phyloP scores from a whole-genome alignment of 2,329 filamentous ascomycete species.

The Chaetomium sp. region DNA sequence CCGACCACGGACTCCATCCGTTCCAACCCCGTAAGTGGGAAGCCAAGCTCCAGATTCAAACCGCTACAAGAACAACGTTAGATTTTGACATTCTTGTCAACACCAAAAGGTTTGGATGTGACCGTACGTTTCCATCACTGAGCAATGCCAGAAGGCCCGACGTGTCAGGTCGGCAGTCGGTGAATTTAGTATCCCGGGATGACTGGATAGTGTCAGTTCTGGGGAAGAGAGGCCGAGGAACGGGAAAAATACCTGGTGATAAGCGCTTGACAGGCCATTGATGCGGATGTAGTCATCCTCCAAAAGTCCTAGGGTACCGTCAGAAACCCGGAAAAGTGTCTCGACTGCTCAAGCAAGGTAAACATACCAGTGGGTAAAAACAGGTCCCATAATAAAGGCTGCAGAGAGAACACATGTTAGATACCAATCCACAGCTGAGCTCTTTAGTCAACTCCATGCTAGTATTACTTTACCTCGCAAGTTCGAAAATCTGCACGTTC shows the following conservation, averaged over 20 bases:
- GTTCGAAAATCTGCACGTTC: slow-evolving; percentile 51
- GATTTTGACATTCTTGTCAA: not conserved
- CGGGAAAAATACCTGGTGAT: slow-evolving; percentile 41
- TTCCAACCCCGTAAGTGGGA: slow-evolving; percentile 50
- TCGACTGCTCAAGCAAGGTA: not conserved
- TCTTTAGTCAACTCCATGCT: not conserved
- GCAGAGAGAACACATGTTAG: not conserved
- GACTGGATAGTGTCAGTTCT: slow-evolving; percentile 23
- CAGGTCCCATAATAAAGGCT: slow-evolving; percentile 50
- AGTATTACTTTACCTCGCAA: slow-evolving; percentile 42
- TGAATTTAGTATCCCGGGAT: slow-evolving; percentile 40
- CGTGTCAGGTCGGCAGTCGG: slow-evolving; percentile 45
- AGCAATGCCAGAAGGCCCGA: slow-evolving; percentile 51
- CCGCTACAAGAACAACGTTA: slow-evolving; percentile 34
- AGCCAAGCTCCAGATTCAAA: slow-evolving; percentile 51
- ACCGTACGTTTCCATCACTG: slow-evolving; percentile 46
- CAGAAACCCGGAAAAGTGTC: not conserved
- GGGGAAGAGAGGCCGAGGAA: not conserved
- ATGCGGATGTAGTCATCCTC: slow-evolving; percentile 50
- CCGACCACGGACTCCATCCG: slow-evolving; percentile 47
- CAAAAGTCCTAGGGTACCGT: slow-evolving; percentile 47
- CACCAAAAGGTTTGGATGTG: not conserved
- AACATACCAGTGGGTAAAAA: slow-evolving; percentile 43
- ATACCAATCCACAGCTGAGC: not conserved
- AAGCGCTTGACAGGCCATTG: slow-evolving; percentile 49